phyloP scores from a whole-genome alignment of 352 stramenopile genomes.

The Pythium pyrilobum region DNA sequence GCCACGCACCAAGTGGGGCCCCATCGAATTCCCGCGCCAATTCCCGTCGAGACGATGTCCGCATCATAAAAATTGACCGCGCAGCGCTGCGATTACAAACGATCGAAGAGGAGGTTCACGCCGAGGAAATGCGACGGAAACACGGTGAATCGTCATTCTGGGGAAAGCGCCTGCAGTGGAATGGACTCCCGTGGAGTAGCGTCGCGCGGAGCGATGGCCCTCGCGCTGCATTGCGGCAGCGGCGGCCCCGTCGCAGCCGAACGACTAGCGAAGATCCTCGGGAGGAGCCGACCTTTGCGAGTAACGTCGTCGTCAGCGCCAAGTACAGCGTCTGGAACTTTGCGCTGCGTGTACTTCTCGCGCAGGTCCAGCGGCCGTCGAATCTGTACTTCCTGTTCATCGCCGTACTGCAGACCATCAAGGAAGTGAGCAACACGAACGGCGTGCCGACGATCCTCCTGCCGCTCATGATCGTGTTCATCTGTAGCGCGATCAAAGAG shows the following conservation, averaged over 20 bases:
- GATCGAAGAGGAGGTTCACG: conserved; percentile 10
- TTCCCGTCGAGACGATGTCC: neutral
- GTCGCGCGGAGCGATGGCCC: neutral
- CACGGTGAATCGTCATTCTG: conserved; percentile 2
- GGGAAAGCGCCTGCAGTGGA: conserved; percentile 8
- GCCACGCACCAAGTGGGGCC: neutral
- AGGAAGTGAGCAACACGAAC: conserved; percentile 80
- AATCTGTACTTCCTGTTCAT: conserved; percentile 89
- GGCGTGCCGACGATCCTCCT: conserved; percentile 78
- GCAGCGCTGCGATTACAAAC: conserved; percentile 5
- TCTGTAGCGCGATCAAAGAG: conserved; percentile 79
- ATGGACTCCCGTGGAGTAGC: neutral
- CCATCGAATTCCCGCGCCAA: neutral
- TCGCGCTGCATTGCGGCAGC: neutral
- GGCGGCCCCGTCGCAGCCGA: conserved; percentile 2
- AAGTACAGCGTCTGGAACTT: conserved; percentile 86
- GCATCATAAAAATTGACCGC: conserved; percentile 17
- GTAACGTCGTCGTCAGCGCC: conserved; percentile 71
- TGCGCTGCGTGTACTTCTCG: conserved; percentile 58
- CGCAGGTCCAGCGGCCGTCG: conserved; percentile 64
- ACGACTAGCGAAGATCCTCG: conserved; percentile 14
- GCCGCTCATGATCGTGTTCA: conserved; percentile 69
- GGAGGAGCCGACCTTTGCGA: conserved; percentile 27
- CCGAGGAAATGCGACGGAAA: conserved; percentile 1
- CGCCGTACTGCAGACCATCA: conserved; percentile 74